Percentiles rank a stretch among this genome's conserved stretches.
Conservation (phyloP, 2,329 filamentous ascomycete genomes). For the Fusarium camptoceras region DNA sequence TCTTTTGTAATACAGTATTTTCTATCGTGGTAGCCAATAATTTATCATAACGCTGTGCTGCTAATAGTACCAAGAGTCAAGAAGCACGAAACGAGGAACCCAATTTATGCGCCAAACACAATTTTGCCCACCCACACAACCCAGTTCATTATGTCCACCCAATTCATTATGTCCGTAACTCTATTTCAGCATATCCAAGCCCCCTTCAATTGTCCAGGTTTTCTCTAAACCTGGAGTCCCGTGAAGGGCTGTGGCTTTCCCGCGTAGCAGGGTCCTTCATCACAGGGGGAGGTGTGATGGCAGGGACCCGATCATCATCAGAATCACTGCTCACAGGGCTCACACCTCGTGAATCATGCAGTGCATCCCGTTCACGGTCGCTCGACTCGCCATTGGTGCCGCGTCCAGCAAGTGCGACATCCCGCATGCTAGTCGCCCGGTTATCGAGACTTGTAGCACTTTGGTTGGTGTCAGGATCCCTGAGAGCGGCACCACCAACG, state of each 20-base stretch:
- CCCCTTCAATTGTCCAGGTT: slow-evolving; percentile 52
- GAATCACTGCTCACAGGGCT: slow-evolving; percentile 54
- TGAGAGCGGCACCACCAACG: slow-evolving; percentile 63
- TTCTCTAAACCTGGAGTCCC: slow-evolving; percentile 71
- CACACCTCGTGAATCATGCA: slow-evolving; percentile 51
- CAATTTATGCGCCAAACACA: slow-evolving; percentile 2
- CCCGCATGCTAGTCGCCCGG: slow-evolving; percentile 58
- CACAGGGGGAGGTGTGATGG: slow-evolving; percentile 54
- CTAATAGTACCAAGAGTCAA: not conserved
- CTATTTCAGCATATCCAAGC: too few relatives aligned
- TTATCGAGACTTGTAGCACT: slow-evolving; percentile 59
- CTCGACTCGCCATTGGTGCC: slow-evolving; percentile 40
- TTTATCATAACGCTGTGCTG: slow-evolving; percentile 2
- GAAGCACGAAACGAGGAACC: not conserved
- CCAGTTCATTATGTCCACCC: not conserved
- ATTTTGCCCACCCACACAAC: not conserved
- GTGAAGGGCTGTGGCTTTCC: slow-evolving; percentile 63
- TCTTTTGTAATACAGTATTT: not conserved
- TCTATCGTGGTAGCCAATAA: not conserved
- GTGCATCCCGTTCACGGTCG: slow-evolving; percentile 25
- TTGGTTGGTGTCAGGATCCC: slow-evolving; percentile 56
- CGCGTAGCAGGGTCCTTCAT: slow-evolving; percentile 50
- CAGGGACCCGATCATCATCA: slow-evolving; percentile 27
- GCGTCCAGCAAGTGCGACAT: slow-evolving; percentile 60
- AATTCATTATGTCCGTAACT: not conserved